These are phyloP conservation scores for Cardiospermum halicacabum DNA, from an alignment of 345 rosid genomes.

Conservation along the genomic window DNA sequence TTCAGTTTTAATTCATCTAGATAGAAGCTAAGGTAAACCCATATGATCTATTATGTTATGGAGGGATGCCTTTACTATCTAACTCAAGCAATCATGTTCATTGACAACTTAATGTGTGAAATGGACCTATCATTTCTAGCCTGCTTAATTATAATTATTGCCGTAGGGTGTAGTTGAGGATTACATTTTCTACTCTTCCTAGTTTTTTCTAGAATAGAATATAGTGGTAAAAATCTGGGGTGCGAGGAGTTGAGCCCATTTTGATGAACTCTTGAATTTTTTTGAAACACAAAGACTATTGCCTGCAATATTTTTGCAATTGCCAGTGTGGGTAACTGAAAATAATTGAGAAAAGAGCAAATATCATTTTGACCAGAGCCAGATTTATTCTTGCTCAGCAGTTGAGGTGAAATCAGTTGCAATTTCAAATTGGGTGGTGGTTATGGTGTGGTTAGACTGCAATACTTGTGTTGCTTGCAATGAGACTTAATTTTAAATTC, in stretches of 20 bases:
- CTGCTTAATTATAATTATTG: neutral
- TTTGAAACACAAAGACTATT: neutral
- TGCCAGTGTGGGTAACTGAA: neutral
- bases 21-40: neutral
- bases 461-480: neutral
- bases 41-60: neutral
- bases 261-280: neutral
- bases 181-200: neutral
- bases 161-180: neutral
- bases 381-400: neutral
- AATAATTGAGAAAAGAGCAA: neutral
- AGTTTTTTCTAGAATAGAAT: neutral
- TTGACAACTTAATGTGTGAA: neutral
- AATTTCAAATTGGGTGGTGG: neutral
- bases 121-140: neutral
- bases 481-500: neutral
- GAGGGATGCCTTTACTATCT: slow-evolving; percentile 3
- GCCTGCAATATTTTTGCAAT: neutral
- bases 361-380: neutral
- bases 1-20: slow-evolving; percentile 3
- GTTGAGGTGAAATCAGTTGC: neutral
- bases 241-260: neutral
- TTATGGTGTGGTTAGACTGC: neutral
- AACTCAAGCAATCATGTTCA: neutral
- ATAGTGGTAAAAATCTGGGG: neutral